A percentile compares a stretch with the other conserved stretches of the same genome.
phyloP scores from a whole-genome alignment of 2,329 filamentous ascomycete species.

The Aspergillus ochraceus region DNA sequence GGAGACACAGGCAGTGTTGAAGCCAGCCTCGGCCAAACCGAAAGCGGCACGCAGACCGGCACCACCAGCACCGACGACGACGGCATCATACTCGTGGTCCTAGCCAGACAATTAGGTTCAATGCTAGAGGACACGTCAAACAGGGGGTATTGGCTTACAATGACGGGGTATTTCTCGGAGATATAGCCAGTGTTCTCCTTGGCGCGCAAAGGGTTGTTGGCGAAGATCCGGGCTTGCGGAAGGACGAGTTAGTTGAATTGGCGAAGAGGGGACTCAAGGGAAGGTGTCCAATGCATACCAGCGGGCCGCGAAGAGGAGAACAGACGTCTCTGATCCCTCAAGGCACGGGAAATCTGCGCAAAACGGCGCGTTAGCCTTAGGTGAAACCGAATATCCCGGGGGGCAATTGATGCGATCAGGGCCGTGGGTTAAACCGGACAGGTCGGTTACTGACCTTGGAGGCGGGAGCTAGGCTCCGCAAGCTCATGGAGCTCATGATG shows the following conservation, averaged over 20 bases:
- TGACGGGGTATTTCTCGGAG: constrained; percentile 88
- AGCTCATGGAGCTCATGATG: constrained; percentile 52
- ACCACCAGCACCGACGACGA: constrained; percentile 72
- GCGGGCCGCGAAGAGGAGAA: constrained; percentile 86
- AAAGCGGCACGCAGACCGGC: constrained; percentile 64
- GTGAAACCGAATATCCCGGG: constrained; percentile 5
- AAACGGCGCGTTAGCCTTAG: constrained; percentile 23
- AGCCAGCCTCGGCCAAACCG: constrained; percentile 63
- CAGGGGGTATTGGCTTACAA: constrained; percentile 60
- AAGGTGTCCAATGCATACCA: constrained; percentile 54
- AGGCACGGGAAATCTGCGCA: constrained; percentile 62
- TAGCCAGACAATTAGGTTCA: constrained; percentile 39
- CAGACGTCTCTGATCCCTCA: constrained; percentile 67
- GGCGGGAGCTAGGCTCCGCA: constrained; percentile 52
- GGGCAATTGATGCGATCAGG: constrained; percentile 2
- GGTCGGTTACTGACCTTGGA: constrained; percentile 44
- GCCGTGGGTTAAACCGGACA: constrained; percentile 20
- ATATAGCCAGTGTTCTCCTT: constrained; percentile 90
- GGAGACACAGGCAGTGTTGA: constrained; percentile 65
- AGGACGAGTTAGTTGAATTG: constrained; percentile 23
- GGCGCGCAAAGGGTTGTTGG: constrained; percentile 80
- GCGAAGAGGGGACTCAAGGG: constrained; percentile 17
- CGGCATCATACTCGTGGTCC: constrained; percentile 98
- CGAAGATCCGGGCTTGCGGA: constrained; percentile 74
- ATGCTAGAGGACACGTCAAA: not conserved